Base-by-base conservation (phyloP, 306 rosid species). In the Cucumis sativus region DNA sequence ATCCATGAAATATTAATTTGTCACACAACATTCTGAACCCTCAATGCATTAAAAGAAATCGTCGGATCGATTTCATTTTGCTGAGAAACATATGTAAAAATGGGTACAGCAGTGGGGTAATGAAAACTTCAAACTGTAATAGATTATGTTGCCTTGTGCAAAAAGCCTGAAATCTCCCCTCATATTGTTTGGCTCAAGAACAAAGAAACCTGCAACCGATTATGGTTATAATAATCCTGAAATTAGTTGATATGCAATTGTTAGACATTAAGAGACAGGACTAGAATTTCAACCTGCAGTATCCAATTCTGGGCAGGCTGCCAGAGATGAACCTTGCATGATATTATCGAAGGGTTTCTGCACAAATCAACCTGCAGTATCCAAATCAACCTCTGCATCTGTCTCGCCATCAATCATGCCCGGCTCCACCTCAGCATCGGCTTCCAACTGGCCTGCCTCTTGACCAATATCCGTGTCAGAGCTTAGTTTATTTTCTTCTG, bases 341-440 rank as follows among this genome's bases (percentile, higher is more conserved):
- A 6, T 21, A 69, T 69, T 47, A 61, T 30, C 3, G 4, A 62
- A 66, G n/a, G 75, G 57, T 69, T 23, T 23, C n/a, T 33, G 10
- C 61, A 75, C 68, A 52, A 82, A 51, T 89, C 79, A 93, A 79
- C 87, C 85, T 77, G 78, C 87, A 40, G 89, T 76, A 61, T 92
- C 92, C 83, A 86, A 86, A 84, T 91, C 96, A 83, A 77, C 90
- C 79, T 93, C 96, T 16, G 88, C 86, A 51, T 94, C 96, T 2
- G 84, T 88, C 84, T 89, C 96, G 66, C 93, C 98, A 23, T 95
- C 98, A 45, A 92, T 90, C 78, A 90, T 89, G 60, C 91, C 98
- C 0, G 91, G 81, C 81, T 90, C 98, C 12, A 81, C 97, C 83
- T 92, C 97, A 6, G 89, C 88, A 75, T 92, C 98, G 12, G 88